A percentile compares a stretch with the other conserved stretches of the same genome.
These are phyloP conservation scores for Lactarius vividus DNA, from an alignment of 768 basidiomycete genomes.

Conservation along the genomic window DNA sequence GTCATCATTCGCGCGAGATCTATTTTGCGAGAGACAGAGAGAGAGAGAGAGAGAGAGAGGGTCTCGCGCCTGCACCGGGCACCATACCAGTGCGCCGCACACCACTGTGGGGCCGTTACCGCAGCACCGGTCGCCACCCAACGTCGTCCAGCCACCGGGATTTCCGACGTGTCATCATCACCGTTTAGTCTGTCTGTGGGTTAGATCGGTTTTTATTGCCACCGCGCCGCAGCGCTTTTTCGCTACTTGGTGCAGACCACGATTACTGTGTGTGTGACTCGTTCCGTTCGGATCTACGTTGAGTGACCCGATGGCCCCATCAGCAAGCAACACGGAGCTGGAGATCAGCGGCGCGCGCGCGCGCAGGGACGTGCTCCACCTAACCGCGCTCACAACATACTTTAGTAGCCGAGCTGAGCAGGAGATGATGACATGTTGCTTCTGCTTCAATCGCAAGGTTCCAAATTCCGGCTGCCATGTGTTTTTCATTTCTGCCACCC, in stretches of 20 bases:
- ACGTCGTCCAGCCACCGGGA: not conserved
- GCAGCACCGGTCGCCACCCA: too few relatives aligned
- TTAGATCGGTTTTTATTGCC: not conserved
- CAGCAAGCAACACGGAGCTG: not conserved
- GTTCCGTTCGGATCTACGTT: not conserved
- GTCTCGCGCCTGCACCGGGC: too few relatives aligned
- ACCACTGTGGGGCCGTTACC: too few relatives aligned
- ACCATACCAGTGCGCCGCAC: too few relatives aligned
- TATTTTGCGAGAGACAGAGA: too few relatives aligned
- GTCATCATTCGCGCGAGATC: not conserved
- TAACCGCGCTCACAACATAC: not conserved
- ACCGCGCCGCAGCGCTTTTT: not conserved
- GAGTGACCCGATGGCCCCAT: not conserved
- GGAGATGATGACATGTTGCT: not conserved
- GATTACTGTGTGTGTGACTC: too few relatives aligned
- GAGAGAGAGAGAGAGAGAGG: too few relatives aligned
- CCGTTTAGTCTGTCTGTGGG: not conserved
- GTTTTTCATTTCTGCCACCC: not conserved
- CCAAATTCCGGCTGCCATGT: not conserved
- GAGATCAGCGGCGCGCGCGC: not conserved
- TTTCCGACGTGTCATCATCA: not conserved
- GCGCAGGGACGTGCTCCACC: not conserved
- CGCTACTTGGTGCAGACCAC: not conserved
- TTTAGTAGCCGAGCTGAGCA: not conserved
- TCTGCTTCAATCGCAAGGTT: not conserved